phyloP scores from a whole-genome alignment of 2,329 filamentous ascomycete species.

The Colletotrichum phormii region DNA sequence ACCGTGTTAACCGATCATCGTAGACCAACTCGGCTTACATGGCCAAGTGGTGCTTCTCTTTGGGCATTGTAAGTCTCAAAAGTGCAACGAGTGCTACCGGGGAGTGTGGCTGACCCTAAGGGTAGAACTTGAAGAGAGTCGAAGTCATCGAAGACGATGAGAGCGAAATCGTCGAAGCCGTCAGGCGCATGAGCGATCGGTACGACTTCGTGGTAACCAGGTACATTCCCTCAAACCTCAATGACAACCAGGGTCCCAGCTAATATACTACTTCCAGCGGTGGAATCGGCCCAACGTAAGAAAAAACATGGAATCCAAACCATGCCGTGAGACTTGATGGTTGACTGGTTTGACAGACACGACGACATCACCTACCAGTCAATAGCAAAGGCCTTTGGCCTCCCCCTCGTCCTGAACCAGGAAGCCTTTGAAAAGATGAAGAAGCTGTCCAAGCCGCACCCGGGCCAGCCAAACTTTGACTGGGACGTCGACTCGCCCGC shows the following conservation, averaged over 20 bases:
- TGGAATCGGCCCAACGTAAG: constrained; percentile 94
- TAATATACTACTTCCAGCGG: constrained; percentile 63
- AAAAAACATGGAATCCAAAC: neutral
- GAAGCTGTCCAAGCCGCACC: constrained; percentile 78
- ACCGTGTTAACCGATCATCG: constrained; percentile 21
- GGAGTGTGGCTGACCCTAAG: neutral
- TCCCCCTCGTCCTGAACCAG: constrained; percentile 82
- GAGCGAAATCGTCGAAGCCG: constrained; percentile 87
- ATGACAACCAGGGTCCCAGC: neutral
- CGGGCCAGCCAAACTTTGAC: constrained; percentile 79
- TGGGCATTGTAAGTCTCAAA: constrained; percentile 64
- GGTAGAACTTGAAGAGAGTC: constrained; percentile 79
- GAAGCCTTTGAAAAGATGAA: constrained; percentile 87
- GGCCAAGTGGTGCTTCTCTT: constrained; percentile 73
- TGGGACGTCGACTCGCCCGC: constrained; percentile 87
- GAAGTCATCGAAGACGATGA: constrained; percentile 97
- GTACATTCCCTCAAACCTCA: constrained; percentile 43
- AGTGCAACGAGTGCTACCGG: neutral
- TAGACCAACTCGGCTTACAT: constrained; percentile 74
- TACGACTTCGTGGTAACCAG: constrained; percentile 97
- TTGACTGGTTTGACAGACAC: constrained; percentile 68
- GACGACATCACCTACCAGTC: constrained; percentile 98
- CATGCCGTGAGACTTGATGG: neutral
- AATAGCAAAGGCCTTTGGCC: constrained; percentile 87
- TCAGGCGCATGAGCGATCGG: constrained; percentile 84